Conservation (phyloP, 805 yeast species). For the Ogataea degrootiae region DNA sequence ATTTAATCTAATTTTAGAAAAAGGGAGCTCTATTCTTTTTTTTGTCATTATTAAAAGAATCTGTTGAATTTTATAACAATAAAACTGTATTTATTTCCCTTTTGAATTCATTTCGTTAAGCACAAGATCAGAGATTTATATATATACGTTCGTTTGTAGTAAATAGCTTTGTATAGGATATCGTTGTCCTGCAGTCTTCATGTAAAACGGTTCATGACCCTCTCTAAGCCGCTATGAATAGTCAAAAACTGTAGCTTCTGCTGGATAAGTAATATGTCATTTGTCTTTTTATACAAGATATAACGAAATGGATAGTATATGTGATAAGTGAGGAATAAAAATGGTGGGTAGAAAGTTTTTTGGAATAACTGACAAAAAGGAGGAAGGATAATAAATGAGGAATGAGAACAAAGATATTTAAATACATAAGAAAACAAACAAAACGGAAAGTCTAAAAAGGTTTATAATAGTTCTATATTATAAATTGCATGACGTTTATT, state of each 20-base stretch:
- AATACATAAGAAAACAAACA: background rate
- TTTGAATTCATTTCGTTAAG: too few relatives aligned
- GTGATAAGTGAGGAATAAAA: background rate
- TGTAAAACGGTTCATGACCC: background rate
- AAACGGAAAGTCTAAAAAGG: background rate
- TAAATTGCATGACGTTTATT: constrained; percentile 36
- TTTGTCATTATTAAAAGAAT: too few relatives aligned
- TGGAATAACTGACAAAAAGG: background rate
- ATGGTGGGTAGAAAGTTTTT: background rate
- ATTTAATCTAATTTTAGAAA: background rate
- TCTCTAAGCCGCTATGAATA: background rate
- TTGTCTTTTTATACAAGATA: background rate
- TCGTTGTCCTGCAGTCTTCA: background rate
- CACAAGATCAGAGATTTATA: too few relatives aligned
- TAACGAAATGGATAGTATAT: background rate
- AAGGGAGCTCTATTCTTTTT: too few relatives aligned
- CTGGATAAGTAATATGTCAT: constrained; percentile 1
- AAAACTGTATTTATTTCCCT: too few relatives aligned
- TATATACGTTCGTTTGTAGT: too few relatives aligned
- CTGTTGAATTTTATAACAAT: too few relatives aligned
- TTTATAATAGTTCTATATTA: too few relatives aligned
- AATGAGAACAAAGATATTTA: background rate
- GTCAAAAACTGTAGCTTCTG: background rate
- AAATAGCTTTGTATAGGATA: too few relatives aligned
- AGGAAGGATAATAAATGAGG: background rate